Conservation (phyloP, 2,329 filamentous ascomycete genomes). For the Colletotrichum godetiae region DNA sequence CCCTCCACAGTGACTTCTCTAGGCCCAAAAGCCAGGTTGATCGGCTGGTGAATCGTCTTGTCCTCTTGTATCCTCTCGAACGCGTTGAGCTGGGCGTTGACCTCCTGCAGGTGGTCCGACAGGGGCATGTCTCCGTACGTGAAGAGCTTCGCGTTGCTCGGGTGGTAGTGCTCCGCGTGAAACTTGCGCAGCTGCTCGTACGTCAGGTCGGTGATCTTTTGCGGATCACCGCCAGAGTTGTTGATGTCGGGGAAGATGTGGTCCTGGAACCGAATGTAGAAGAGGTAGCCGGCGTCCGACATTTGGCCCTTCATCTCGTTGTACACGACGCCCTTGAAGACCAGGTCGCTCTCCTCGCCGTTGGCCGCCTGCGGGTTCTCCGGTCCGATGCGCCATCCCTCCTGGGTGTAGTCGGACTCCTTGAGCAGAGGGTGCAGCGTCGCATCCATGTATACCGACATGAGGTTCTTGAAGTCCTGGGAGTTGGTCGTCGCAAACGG, state of each 20-base stretch:
- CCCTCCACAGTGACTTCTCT: conserved; percentile 78
- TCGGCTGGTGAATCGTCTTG: conserved; percentile 79
- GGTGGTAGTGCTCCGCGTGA: conserved; percentile 94
- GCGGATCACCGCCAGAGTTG: conserved; percentile 96
- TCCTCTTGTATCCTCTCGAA: conserved; percentile 81
- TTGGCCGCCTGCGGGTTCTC: conserved; percentile 78
- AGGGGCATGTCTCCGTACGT: conserved; percentile 96
- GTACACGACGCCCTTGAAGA: conserved; percentile 98
- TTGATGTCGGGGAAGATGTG: conserved; percentile 94
- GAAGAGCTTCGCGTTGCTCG: conserved; percentile 95
- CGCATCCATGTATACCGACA: conserved; percentile 96
- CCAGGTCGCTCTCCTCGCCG: conserved; percentile 73
- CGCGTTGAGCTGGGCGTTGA: conserved; percentile 77
- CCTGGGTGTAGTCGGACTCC: conserved; percentile 91
- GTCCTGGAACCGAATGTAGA: conserved; percentile 95
- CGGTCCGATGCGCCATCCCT: conserved; percentile 95
- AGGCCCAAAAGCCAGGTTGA: conserved; percentile 75
- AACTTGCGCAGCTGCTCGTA: conserved; percentile 90
- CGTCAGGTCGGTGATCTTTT: conserved; percentile 95
- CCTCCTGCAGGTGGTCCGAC: conserved; percentile 80
- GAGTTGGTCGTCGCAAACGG: conserved; percentile 97
- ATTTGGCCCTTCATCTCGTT: conserved; percentile 99
- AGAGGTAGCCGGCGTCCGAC: conserved; percentile 96
- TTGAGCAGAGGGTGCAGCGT: conserved; percentile 92
- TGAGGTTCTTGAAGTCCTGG: conserved; percentile 94